Evolutionary conservation across 108 stramenopile species (phyloP).

Genomic region (Ochromonas danica): DNA sequence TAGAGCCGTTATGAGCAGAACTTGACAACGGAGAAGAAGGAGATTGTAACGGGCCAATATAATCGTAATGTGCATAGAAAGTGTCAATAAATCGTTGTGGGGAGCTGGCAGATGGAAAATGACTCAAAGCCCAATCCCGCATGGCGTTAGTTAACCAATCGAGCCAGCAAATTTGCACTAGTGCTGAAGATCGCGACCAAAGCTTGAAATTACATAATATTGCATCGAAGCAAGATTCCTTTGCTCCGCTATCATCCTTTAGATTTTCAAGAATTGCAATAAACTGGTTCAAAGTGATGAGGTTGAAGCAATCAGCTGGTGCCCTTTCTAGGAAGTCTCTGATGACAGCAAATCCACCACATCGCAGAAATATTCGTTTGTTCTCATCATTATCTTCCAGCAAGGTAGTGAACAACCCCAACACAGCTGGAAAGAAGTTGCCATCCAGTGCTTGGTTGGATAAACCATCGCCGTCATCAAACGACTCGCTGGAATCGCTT

Average conservation of each 20-base stretch:
- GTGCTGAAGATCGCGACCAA: not conserved
- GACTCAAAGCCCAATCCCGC: not conserved
- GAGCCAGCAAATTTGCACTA: not conserved
- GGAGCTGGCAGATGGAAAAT: not conserved
- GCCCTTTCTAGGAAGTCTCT: not conserved
- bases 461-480: too few species aligned
- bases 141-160: not conserved
- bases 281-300: conserved; percentile 1
- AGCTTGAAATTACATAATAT: conserved; percentile 24
- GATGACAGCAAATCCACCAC: not conserved
- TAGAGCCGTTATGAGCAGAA: too few species aligned
- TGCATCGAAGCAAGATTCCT: not conserved
- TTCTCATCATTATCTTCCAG: not conserved
- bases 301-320: not conserved
- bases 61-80: not conserved
- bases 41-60: too few species aligned
- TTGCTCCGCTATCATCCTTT: not conserved
- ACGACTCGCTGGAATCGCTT: too few species aligned
- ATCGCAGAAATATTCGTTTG: not conserved
- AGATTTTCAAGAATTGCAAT: not conserved
- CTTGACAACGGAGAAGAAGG: too few species aligned
- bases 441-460: too few species aligned
- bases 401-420: not conserved
- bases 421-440: not conserved
- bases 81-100: not conserved